phyloP scores from a whole-genome alignment of 108 stramenopile genomes.

The Nitzschia sp. region DNA sequence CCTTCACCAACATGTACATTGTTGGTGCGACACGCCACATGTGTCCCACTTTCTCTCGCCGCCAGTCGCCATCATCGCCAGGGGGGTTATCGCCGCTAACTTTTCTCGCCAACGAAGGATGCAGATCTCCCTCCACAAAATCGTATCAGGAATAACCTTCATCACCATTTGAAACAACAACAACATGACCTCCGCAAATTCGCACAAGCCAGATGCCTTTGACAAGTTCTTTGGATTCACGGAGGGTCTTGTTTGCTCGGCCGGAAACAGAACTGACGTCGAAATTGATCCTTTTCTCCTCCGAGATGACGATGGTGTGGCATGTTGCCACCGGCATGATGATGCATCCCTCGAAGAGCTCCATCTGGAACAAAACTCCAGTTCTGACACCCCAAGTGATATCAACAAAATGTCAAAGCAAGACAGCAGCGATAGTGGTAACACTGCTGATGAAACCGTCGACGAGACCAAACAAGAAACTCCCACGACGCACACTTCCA shows the following conservation, averaged over 20 bases:
- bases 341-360: neutral
- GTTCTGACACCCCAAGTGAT: neutral
- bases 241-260: neutral
- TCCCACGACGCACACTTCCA: too few species aligned
- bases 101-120: too few species aligned
- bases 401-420: neutral
- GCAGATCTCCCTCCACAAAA: too few species aligned
- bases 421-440: constrained; percentile 2
- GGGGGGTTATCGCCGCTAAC: too few species aligned
- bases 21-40: too few species aligned
- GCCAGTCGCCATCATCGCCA: too few species aligned
- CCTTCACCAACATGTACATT: too few species aligned
- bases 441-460: constrained; percentile 5
- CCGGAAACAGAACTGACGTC: constrained; percentile 11
- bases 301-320: neutral
- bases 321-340: neutral
- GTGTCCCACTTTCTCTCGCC: too few species aligned
- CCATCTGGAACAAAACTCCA: neutral
- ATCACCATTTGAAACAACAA: too few species aligned
- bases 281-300: constrained; percentile 5
- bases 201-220: constrained; percentile 4
- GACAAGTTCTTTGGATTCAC: constrained; percentile 20
- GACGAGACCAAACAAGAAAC: neutral
- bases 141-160: too few species aligned
- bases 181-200: neutral